Evolutionary conservation across 495 filamentous ascomycete genomes (phyloP).

Genomic region (Penicillium crystallinum): DNA sequence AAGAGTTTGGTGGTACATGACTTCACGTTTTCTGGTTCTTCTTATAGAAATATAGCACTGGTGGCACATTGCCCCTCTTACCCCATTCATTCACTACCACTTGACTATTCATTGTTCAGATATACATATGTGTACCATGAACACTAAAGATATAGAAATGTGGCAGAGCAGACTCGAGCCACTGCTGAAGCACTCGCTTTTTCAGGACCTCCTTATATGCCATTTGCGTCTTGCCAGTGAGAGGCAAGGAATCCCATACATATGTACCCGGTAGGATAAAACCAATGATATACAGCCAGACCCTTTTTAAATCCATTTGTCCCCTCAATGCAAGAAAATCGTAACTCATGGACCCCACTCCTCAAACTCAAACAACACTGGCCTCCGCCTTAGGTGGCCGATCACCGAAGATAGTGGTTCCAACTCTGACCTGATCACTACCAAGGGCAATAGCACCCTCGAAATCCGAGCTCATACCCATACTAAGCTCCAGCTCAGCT

Average conservation of each 20-base stretch:
- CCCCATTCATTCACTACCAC: too few species aligned
- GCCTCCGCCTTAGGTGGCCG: slow-evolving; percentile 70
- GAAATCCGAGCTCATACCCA: slow-evolving; percentile 93
- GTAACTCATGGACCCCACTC: slow-evolving; percentile 10
- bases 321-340: slow-evolving; percentile 5
- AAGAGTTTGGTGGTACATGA: neutral
- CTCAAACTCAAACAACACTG: slow-evolving; percentile 28
- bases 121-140: too few species aligned
- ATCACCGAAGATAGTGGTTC: slow-evolving; percentile 87
- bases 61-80: too few species aligned
- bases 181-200: too few species aligned
- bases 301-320: neutral
- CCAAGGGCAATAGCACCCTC: slow-evolving; percentile 82
- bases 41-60: too few species aligned
- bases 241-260: too few species aligned
- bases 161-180: too few species aligned
- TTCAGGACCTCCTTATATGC: too few species aligned
- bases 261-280: too few species aligned
- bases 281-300: neutral
- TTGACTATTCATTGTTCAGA: too few species aligned
- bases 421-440: slow-evolving; percentile 90
- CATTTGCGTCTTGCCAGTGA: too few species aligned
- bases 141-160: too few species aligned
- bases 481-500: slow-evolving; percentile 57
- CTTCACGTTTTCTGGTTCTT: neutral